Evolutionary conservation across 2,329 filamentous ascomycete species (phyloP), one percentile per base, ranked within the genome.

Genomic region (Aspergillus vadensis): DNA sequence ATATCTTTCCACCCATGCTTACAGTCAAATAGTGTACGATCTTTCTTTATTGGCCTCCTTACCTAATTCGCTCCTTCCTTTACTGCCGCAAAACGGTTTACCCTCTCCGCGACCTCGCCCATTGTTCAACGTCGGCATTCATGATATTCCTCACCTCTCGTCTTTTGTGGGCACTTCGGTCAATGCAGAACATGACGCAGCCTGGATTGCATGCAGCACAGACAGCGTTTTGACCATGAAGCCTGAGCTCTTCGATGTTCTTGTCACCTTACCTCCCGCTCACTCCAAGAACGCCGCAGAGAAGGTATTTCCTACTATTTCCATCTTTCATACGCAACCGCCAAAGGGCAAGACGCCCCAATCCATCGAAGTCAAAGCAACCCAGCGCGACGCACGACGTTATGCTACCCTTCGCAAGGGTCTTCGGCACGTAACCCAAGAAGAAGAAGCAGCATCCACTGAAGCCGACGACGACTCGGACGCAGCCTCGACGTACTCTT

Each of bases 131-230:
- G 85, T 99, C 61, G 95, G 95, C 53, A 88, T 99, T 15, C 91
- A 97, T 74, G 95, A 99, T 72, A 97, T 99, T 53, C 86, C 91
- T 5, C 87, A 89, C 59, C 83, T 98, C 5, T 82, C 90, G 4
- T 86, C 89, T 47, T 83, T 97, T 5, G 81, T 82, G 76, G 51
- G 80, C 79, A 71, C 74, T 70, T 64, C 71, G 39, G 48, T 75
- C 64, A 61, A 71, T 65, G 58, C 70, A 50, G 70, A 75, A 59
- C 54, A 62, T 49, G 68, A 82, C 78, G 83, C 14, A 14, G 91
- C 92, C 41, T 99, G 93, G 92, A 88, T 97, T 61, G 95, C 94
- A 12, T 97, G 93, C 76, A 97, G 94, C 3, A 98, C 94, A 1
- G 95, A 99, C 77, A 94, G 91, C 71, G 95, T 99, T 60, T 83